Evolutionary conservation across 768 basidiomycete genomes (phyloP), one percentile per base, ranked within the genome.

Genomic region (Suillus subaureus): DNA sequence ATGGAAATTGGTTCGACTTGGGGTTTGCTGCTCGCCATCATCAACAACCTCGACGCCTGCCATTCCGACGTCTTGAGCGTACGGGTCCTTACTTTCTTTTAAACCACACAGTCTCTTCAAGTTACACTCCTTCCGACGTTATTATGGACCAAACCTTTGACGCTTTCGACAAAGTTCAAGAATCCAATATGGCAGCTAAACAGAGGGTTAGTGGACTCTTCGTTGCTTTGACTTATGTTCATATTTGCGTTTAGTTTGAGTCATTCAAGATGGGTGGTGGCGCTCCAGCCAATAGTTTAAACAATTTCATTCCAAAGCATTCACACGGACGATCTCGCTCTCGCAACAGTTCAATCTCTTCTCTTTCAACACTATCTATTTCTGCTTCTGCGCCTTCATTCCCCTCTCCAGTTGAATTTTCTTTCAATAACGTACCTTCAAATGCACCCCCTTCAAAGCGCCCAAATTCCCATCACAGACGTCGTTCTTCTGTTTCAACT

Each of bases 401-500:
- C 70, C 74, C 74, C 68, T 75, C 80, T 69, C 73, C 79, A 35
- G 66, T 75, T 66, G 81, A 84, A 47, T 72, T 77, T 28, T 71
- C 79, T 28, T 40, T 12, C 16, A 73, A 74, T 31, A 79, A 72
- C 35, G 58, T 54, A 64, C 70, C 72, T 70, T 66, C 70, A 54
- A 67, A 69, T 26, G 62, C 66, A 11, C 69, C 70, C 57, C 71
- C 70, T 33, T 42, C 84, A 33, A 90, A 88, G 71, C 90, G 88
- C 69, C 76, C 74, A 39, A 85, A 85, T 65, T 96, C 94, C 0
- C 93, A 94, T 70, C 95, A 96, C 71, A 84, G 87, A 16, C 92
- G 95, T 57, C 87, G 87, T 49, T 94, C 94, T 1, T 94, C 92
- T 31, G 93, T 97, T 33, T 94, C 95, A 12, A 96, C 94, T 47